These are phyloP conservation scores for Ascochyta rabiei DNA, from an alignment of 2,329 filamentous ascomycete species.

Conservation along the genomic window DNA sequence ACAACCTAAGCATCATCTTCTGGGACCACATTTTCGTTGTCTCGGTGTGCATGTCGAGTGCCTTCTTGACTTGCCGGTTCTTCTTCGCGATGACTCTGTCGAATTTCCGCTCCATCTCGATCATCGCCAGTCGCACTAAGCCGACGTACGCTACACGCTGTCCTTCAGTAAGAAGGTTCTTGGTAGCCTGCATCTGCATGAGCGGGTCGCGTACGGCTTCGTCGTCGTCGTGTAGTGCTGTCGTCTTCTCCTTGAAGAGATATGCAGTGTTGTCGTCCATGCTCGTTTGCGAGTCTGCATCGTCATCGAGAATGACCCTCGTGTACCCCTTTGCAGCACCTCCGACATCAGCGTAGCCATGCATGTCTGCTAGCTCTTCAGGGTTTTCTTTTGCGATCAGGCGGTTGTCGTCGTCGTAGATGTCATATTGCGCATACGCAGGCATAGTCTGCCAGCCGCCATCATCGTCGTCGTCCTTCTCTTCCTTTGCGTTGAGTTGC, in stretches of 20 bases:
- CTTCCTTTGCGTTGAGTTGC: conserved; percentile 53
- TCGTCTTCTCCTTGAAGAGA: conserved; percentile 79
- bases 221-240: conserved; percentile 69
- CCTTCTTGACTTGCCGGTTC: conserved; percentile 73
- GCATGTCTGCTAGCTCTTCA: conserved; percentile 70
- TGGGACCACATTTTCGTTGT: conserved; percentile 94
- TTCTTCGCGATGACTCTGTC: conserved; percentile 62
- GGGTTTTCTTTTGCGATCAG: conserved; percentile 81
- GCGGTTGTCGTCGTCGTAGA: conserved; percentile 92
- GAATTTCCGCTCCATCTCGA: conserved; percentile 73
- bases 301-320: conserved; percentile 91
- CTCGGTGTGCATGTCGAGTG: conserved; percentile 72
- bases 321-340: conserved; percentile 96
- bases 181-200: conserved; percentile 92
- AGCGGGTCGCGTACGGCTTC: conserved; percentile 79
- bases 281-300: conserved; percentile 90
- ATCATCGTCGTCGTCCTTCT: conserved; percentile 64
- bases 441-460: conserved; percentile 97
- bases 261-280: conserved; percentile 98
- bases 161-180: conserved; percentile 91
- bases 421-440: conserved; percentile 87
- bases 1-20: conserved; percentile 96
- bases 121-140: conserved; percentile 80
- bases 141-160: conserved; percentile 97
- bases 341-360: conserved; percentile 77